A percentile compares a stretch with the other conserved stretches of the same genome.
These are phyloP conservation scores for Cynanchum wilfordii DNA, from an alignment of 257 asterid species.

Conservation along the genomic window DNA sequence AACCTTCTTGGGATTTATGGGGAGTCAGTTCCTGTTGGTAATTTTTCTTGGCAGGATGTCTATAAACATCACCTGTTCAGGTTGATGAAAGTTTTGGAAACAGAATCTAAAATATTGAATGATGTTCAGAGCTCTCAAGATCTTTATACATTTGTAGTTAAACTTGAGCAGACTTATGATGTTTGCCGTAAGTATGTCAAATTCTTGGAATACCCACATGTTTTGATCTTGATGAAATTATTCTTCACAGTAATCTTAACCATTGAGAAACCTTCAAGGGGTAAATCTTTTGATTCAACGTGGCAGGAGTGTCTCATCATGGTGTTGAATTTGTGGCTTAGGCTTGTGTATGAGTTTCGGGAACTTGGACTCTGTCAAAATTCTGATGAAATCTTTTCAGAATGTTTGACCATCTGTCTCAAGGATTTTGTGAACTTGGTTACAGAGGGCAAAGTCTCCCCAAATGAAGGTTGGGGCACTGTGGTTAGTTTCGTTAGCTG, in stretches of 20 bases:
- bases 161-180: constrained; percentile 56
- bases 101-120: constrained; percentile 41
- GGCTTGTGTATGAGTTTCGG: constrained; percentile 59
- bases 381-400: constrained; percentile 46
- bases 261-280: constrained; percentile 32
- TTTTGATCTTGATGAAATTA: constrained; percentile 43
- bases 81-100: constrained; percentile 57
- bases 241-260: constrained; percentile 54
- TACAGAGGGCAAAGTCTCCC: constrained; percentile 43
- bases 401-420: constrained; percentile 44
- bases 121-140: constrained; percentile 44
- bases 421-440: constrained; percentile 53
- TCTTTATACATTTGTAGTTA: constrained; percentile 44
- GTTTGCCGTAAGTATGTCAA: constrained; percentile 43
- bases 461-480: constrained; percentile 73
- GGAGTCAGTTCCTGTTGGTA: constrained; percentile 46
- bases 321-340: constrained; percentile 74
- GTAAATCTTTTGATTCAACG: constrained; percentile 35
- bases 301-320: constrained; percentile 63
- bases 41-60: constrained; percentile 59
- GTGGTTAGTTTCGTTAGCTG: constrained; percentile 40
- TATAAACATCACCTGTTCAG: constrained; percentile 50
- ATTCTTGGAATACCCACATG: constrained; percentile 45
- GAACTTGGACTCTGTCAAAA: constrained; percentile 30
- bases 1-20: constrained; percentile 50